Conservation (phyloP, 2,329 filamentous ascomycete genomes). For the Lasiodiplodia sp. region DNA sequence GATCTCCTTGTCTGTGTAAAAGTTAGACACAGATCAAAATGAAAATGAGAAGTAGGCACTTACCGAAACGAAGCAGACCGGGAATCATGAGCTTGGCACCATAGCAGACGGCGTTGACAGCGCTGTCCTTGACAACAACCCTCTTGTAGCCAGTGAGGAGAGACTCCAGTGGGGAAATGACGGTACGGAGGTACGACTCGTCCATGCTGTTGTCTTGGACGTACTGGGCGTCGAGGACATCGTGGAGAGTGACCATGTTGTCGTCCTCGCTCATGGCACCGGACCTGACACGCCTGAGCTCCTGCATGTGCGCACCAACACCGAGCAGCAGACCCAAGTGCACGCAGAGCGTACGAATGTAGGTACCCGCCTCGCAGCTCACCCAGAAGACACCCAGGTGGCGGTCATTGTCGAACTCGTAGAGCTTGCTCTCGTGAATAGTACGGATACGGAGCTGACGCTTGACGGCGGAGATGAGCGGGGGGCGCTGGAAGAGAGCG, state of each 20-base stretch:
- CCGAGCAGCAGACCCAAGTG: constrained; percentile 81
- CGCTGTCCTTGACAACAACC: constrained; percentile 95
- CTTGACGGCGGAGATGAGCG: constrained; percentile 98
- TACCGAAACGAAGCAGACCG: constrained; percentile 89
- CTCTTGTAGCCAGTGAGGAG: constrained; percentile 94
- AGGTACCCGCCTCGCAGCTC: constrained; percentile 97
- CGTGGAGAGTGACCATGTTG: constrained; percentile 90
- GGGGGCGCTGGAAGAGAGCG: constrained; percentile 95
- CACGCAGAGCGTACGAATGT: constrained; percentile 97
- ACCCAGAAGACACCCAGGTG: constrained; percentile 99
- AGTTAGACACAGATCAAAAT: constrained; percentile 5
- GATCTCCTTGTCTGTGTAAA: constrained; percentile 76
- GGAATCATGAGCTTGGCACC: constrained; percentile 99
- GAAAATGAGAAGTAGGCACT: constrained; percentile 41
- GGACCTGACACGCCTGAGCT: constrained; percentile 89
- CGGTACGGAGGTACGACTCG: constrained; percentile 87
- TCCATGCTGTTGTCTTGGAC: constrained; percentile 94
- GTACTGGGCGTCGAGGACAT: constrained; percentile 96
- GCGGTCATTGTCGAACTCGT: constrained; percentile 97
- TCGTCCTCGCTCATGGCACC: constrained; percentile 94
- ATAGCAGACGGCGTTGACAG: constrained; percentile 97
- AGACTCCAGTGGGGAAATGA: constrained; percentile 92
- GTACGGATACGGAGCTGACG: constrained; percentile 97
- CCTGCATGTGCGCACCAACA: constrained; percentile 97
- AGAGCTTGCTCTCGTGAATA: constrained; percentile 94